Percentiles rank a stretch among this genome's conserved stretches.
phyloP scores from a whole-genome alignment of 768 basidiomycete genomes.

The Lentinula sp. region DNA sequence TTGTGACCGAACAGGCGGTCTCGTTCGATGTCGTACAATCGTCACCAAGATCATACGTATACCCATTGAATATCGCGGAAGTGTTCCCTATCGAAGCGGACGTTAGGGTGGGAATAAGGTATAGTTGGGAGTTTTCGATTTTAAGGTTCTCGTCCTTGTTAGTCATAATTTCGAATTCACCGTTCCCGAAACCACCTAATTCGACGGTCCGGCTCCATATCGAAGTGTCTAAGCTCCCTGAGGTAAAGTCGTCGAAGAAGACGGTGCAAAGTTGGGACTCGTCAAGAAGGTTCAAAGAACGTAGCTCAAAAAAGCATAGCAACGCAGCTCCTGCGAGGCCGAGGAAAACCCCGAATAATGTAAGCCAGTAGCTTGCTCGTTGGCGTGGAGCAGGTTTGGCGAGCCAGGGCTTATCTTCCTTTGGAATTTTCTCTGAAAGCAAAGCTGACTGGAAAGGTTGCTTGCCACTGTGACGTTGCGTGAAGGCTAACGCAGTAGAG shows the following conservation, averaged over 20 bases:
- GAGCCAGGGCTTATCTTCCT: slow-evolving; percentile 59
- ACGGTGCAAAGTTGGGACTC: slow-evolving; percentile 49
- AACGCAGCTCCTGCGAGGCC: slow-evolving; percentile 49
- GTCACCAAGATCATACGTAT: slow-evolving; percentile 58
- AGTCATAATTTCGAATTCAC: slow-evolving; percentile 79
- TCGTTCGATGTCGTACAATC: slow-evolving; percentile 38
- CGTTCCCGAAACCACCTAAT: slow-evolving; percentile 73
- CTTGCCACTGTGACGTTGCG: slow-evolving; percentile 16
- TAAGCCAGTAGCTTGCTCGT: slow-evolving; percentile 19
- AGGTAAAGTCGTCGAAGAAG: slow-evolving; percentile 63
- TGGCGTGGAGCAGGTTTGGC: slow-evolving; percentile 34
- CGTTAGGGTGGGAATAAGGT: slow-evolving; percentile 79
- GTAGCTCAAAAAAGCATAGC: slow-evolving; percentile 50
- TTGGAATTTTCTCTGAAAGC: slow-evolving; percentile 43
- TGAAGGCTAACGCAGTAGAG: slow-evolving; percentile 15
- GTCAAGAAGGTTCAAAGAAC: slow-evolving; percentile 32
- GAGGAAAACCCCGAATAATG: slow-evolving; percentile 31
- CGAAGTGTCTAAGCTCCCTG: slow-evolving; percentile 35
- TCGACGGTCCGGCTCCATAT: slow-evolving; percentile 64
- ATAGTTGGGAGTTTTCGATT: slow-evolving; percentile 62
- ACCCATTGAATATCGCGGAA: slow-evolving; percentile 47
- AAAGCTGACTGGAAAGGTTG: slow-evolving; percentile 44
- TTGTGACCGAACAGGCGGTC: slow-evolving; percentile 20
- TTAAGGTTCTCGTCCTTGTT: slow-evolving; percentile 54
- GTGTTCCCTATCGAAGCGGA: slow-evolving; percentile 37